These are phyloP conservation scores for Noccaea bulbosa DNA, from an alignment of 345 rosid genomes.

Conservation along the genomic window DNA sequence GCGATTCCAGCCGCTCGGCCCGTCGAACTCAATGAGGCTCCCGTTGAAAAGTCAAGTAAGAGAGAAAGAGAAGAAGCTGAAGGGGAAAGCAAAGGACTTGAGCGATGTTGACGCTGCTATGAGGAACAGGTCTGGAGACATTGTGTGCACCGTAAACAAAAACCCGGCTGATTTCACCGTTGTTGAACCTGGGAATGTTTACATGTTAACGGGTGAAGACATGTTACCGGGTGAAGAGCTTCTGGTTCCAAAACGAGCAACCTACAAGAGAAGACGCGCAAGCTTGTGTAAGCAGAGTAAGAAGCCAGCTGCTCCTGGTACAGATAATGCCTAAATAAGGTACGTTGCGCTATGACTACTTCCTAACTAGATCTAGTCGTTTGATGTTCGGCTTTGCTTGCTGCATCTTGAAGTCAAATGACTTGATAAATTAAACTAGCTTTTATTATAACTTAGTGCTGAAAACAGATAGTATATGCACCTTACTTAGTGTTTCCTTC, in stretches of 20 bases:
- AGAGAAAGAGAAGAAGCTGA: conserved; percentile 49
- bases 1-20: conserved; percentile 50
- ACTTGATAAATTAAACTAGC: neutral
- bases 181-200: conserved; percentile 66
- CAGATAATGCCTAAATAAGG: conserved; percentile 39
- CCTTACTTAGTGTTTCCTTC: conserved; percentile 14
- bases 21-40: conserved; percentile 48
- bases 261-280: conserved; percentile 25
- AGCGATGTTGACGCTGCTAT: conserved; percentile 35
- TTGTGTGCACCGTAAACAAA: conserved; percentile 63
- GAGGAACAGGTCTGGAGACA: conserved; percentile 46
- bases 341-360: conserved; percentile 13
- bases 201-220: conserved; percentile 65
- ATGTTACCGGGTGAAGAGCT: conserved; percentile 66
- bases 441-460: neutral
- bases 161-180: conserved; percentile 94
- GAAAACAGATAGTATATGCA: neutral
- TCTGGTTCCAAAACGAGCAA: conserved; percentile 39
- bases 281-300: conserved; percentile 30
- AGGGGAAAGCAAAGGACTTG: conserved; percentile 41
- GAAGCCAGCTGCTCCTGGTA: conserved; percentile 16
- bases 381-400: neutral
- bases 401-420: conserved; percentile 18
- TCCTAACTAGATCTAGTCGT: neutral
- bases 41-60: conserved; percentile 48